Conservation (phyloP, 495 filamentous ascomycete genomes). For the Lasiosphaeriaceae sp. region DNA sequence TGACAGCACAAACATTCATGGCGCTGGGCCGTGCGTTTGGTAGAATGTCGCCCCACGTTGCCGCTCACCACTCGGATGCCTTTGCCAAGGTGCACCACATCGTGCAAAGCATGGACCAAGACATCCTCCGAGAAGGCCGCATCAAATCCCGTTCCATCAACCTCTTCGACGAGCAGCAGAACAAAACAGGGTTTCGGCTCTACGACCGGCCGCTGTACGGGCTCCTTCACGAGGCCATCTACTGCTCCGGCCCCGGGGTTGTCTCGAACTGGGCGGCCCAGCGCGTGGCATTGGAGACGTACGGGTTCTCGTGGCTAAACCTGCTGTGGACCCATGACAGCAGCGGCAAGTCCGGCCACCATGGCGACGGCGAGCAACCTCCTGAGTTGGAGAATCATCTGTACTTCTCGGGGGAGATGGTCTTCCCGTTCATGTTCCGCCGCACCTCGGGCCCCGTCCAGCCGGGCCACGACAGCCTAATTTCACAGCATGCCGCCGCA, state of each 20-base stretch:
- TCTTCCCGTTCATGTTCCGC: conserved; percentile 59
- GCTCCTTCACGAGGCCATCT: conserved; percentile 26
- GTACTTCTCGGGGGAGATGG: conserved; percentile 87
- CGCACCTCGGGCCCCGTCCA: too few species aligned
- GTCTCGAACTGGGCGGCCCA: conserved; percentile 41
- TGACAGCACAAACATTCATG: conserved; percentile 68
- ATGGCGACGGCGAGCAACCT: not conserved
- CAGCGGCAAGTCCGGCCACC: not conserved
- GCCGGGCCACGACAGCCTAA: too few species aligned
- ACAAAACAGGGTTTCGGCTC: conserved; percentile 11
- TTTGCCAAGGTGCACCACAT: conserved; percentile 61
- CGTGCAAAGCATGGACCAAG: not conserved
- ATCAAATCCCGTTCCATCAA: conserved; percentile 19
- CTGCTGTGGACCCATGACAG: not conserved
- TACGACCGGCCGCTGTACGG: conserved; percentile 23
- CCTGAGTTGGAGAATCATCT: conserved; percentile 43
- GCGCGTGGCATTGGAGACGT: conserved; percentile 24
- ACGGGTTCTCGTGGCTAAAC: conserved; percentile 40
- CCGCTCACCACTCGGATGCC: conserved; percentile 46
- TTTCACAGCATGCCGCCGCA: conserved; percentile 41
- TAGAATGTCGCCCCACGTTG: conserved; percentile 13
- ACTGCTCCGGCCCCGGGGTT: conserved; percentile 7
- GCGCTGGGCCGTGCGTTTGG: conserved; percentile 76
- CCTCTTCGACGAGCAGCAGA: conserved; percentile 44
- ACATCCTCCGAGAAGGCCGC: too few species aligned